These are phyloP conservation scores for Dillenia turbinata DNA, from an alignment of 164 flowering plant genomes.

Conservation along the genomic window DNA sequence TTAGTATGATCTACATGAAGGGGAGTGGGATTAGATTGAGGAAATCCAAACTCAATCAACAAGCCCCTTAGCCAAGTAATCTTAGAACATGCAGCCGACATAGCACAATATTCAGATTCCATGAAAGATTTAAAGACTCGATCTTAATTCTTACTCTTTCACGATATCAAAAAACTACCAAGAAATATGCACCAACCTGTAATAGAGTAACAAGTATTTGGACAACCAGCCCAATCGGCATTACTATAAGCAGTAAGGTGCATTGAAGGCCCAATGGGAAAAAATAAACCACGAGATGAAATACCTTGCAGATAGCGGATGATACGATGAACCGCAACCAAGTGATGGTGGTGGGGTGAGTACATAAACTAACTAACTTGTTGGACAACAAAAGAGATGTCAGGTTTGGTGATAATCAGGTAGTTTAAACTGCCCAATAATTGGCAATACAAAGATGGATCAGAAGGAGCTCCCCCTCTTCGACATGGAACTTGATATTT, in stretches of 20 bases:
- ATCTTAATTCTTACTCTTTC: conserved; percentile 1
- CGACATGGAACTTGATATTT: background rate
- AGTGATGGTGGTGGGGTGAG: conserved; percentile 1
- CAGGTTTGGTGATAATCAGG: conserved; percentile 7
- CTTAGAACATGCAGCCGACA: background rate
- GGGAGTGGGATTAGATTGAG: no score
- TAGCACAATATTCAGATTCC: background rate
- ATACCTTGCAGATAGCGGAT: background rate
- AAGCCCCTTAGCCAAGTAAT: background rate
- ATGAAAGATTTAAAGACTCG: background rate
- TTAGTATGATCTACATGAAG: no score
- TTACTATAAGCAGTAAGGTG: background rate
- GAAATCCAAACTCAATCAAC: no score
- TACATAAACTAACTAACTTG: conserved; percentile 3
- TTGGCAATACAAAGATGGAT: conserved; percentile 3
- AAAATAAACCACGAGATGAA: conserved; percentile 1
- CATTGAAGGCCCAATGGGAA: background rate
- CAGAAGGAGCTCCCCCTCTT: background rate
- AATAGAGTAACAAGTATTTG: no score
- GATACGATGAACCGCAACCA: background rate
- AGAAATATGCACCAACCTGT: conserved; percentile 6
- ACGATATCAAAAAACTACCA: background rate
- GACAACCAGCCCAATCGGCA: conserved; percentile 6
- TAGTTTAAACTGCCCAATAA: conserved; percentile 10
- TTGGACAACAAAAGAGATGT: conserved; percentile 7